These are phyloP conservation scores for Venturia effusa DNA, from an alignment of 2,329 filamentous ascomycete genomes.

Conservation along the genomic window DNA sequence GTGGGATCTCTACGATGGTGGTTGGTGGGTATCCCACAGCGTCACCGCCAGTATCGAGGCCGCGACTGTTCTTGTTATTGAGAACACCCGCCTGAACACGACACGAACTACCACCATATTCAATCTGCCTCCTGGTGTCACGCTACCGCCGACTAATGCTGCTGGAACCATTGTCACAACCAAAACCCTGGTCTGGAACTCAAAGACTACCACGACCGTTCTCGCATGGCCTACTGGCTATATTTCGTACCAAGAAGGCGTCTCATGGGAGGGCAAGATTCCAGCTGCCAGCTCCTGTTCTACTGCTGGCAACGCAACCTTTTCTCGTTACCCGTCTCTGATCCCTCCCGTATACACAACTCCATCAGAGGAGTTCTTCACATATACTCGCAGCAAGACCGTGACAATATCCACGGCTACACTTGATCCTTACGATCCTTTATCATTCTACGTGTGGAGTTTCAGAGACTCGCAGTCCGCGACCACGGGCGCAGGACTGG, in stretches of 20 bases:
- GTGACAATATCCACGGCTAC: neutral
- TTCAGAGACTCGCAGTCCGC: neutral
- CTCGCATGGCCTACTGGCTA: conserved; percentile 1
- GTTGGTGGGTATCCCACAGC: neutral
- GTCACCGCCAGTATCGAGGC: neutral
- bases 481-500: neutral
- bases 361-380: neutral
- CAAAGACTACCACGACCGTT: neutral
- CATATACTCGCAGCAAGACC: neutral
- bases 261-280: neutral
- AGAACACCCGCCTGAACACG: neutral
- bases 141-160: neutral
- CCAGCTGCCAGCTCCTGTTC: neutral
- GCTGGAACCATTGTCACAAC: neutral
- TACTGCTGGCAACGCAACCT: neutral
- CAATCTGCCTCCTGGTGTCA: neutral
- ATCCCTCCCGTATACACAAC: neutral
- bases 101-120: neutral
- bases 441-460: neutral
- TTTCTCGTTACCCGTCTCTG: neutral
- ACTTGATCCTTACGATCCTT: neutral
- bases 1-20: neutral
- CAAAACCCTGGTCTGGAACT: neutral
- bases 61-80: neutral
- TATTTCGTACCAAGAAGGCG: neutral